Evolutionary conservation across 371 early-diverging fungal species (phyloP), one percentile per base, ranked within the genome.

Genomic region (Conidiobolus incongruus): DNA sequence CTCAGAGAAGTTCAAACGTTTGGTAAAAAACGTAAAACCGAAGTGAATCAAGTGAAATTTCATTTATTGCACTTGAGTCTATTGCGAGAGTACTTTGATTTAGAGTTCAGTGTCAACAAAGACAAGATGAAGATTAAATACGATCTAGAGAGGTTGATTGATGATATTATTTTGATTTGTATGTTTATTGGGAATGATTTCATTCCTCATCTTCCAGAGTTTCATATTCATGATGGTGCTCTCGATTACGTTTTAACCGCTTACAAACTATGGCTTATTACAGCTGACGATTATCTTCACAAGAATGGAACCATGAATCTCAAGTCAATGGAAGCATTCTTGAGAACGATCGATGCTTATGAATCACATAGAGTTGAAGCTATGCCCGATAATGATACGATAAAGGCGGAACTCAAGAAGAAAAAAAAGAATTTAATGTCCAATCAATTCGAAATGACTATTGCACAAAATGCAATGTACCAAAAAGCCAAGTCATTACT

Each of bases 151-250:
- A 70, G 82, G n/a, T 68, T 96, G 37, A 75, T 99, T 28, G 93
- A 95, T 52, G 99, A 99, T 55, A 97, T 88, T 48, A 77, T 98
- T 35, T 62, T 99, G 39, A 51, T 98, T 50, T 77, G 75, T 28
- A 78, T 95, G 52, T 84, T 97, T 52, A 77, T 94, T 26, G 99
- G 99, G 42, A 99, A 99, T 59, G 99, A 98, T 62, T 99, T 98
- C 59, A 54, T 99, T 51, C 98, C 98, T 28, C 77, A 86, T 55
- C 54, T 95, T 35, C 98, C 96, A 30, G 79, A 74, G 42, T 68
- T 98, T 20, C 89, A 97, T 44, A 92, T 98, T 57, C 78, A 76
- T 40, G 89, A 93, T 47, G 86, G 91, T 30, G 97, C 92, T 0
- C 59, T 98, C 32, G 79, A 72, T 41, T 60, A 72, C 3, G 65